phyloP scores from a whole-genome alignment of 179 eudicot species.

The Gypsophila paniculata region DNA sequence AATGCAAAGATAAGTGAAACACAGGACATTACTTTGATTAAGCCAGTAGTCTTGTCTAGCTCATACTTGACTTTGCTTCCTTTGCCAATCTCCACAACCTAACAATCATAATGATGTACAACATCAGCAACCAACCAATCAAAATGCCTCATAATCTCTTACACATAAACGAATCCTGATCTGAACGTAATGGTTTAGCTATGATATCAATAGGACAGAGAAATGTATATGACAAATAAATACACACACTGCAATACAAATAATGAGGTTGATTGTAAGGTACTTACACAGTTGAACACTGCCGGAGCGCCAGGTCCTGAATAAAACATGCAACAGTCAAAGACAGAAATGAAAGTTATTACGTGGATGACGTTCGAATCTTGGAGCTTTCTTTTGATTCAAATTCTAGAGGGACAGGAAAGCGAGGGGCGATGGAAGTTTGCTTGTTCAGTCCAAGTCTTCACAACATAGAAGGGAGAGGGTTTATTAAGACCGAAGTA shows the following conservation, averaged over 20 bases:
- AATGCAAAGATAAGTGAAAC: not conserved
- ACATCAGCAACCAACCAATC: constrained; percentile 3
- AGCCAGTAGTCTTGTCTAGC: constrained; percentile 82
- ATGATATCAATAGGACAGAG: not conserved
- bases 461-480: not conserved
- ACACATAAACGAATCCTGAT: not conserved
- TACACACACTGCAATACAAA: not conserved
- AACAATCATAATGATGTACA: constrained; percentile 21
- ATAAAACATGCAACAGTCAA: constrained; percentile 22
- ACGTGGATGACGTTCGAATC: not conserved
- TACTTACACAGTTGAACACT: constrained; percentile 70
- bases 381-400: not conserved
- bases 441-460: too few relatives aligned
- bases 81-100: constrained; percentile 91
- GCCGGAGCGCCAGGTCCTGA: constrained; percentile 81
- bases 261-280: not conserved
- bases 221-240: not conserved
- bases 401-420: not conserved
- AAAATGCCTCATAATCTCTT: not conserved
- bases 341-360: not conserved
- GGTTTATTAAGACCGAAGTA: not conserved
- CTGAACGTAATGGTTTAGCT: not conserved
- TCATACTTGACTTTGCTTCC: constrained; percentile 96
- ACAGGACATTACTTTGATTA: constrained; percentile 54
- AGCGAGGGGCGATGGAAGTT: too few relatives aligned